Percentiles rank a stretch among this genome's conserved stretches.
phyloP scores from a whole-genome alignment of 768 basidiomycete species.

The Tephrocybe sp. region DNA sequence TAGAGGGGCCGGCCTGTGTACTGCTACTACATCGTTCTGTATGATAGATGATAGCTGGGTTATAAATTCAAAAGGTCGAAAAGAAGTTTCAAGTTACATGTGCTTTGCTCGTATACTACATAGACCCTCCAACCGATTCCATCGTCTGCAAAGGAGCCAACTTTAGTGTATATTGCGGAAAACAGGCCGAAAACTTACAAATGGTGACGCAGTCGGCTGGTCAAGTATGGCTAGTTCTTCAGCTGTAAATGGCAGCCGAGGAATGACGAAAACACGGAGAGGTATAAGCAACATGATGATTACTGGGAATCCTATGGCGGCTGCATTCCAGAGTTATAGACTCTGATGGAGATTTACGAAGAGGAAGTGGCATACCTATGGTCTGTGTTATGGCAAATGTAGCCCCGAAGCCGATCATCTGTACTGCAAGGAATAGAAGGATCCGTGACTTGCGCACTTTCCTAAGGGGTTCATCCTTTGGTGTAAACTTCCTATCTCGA shows the following conservation, averaged over 20 bases:
- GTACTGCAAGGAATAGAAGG: slow-evolving; percentile 66
- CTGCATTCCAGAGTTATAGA: slow-evolving; percentile 33
- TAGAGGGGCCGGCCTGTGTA: too few relatives aligned
- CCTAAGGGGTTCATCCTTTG: slow-evolving; percentile 63
- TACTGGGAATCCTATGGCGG: slow-evolving; percentile 88
- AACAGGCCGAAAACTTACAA: slow-evolving; percentile 48
- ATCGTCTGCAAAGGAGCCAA: slow-evolving; percentile 24
- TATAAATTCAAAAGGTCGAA: too few relatives aligned
- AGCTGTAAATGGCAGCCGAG: slow-evolving; percentile 67
- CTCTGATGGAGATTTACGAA: slow-evolving; percentile 19
- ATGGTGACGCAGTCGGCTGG: slow-evolving; percentile 84
- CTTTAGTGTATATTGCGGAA: not conserved
- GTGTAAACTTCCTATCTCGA: slow-evolving; percentile 63
- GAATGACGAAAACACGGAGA: slow-evolving; percentile 66
- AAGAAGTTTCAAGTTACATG: too few relatives aligned
- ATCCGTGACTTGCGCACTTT: slow-evolving; percentile 75
- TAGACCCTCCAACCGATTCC: slow-evolving; percentile 33
- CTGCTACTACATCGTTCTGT: too few relatives aligned
- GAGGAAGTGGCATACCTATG: slow-evolving; percentile 46
- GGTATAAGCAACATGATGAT: slow-evolving; percentile 85
- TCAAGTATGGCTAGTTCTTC: slow-evolving; percentile 87
- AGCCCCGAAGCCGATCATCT: slow-evolving; percentile 80
- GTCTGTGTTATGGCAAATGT: slow-evolving; percentile 93
- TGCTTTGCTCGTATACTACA: too few relatives aligned
- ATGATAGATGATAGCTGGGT: too few relatives aligned